Base-by-base conservation (phyloP, 176 grass and related monocot genomes). In the Aegilops tauschii region DNA sequence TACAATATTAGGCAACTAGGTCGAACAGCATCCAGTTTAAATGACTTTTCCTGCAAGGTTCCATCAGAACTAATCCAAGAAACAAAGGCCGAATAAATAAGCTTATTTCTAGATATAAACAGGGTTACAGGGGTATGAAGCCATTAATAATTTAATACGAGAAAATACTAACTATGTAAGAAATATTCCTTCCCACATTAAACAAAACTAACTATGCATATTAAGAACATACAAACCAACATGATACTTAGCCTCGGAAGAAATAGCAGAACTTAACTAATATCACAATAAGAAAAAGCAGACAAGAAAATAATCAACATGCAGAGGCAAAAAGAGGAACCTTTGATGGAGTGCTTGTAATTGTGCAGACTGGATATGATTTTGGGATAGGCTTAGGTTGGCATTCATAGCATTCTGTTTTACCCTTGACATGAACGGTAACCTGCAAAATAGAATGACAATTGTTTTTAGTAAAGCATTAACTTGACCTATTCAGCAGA, bases 361-460 rank as follows among this genome's bases (percentile, higher is more conserved):
- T 99, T 40, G 97, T 99, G 81, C 97, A 99, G 78, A 99, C 97
- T 77, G 97, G 97, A 83, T 97, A 99, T 66, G 90, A 93, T 78
- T 95, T 99, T 3, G 89, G 90, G 23, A 95, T 85, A 74, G 97
- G 97, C 87, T 99, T 99, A 86, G 97, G 87, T 75, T 99, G 92
- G 84, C 97, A 99, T 27, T 99, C 97, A 77, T 99, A 99, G 77
- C 97, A 99, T 74, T 99, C 97, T 58, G 97, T 99, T 97, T 86
- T 91, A 81, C 97, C 97, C 85, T 97, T 99, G 74, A 93, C 91
- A 73, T 99, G 97, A 85, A 99, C 94, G 61, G 97, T 97, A 73
- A 99, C 97, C 97, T 99, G 87, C 18, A 87, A 66, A 49, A 85
- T 65, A 86, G 77, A 87, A 89, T 40, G 29, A 7, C 29, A 86